Percentiles rank a stretch among this genome's conserved stretches.
These are phyloP conservation scores for Cryphonectria carpinicola DNA, from an alignment of 2,329 filamentous ascomycete genomes.

Conservation along the genomic window DNA sequence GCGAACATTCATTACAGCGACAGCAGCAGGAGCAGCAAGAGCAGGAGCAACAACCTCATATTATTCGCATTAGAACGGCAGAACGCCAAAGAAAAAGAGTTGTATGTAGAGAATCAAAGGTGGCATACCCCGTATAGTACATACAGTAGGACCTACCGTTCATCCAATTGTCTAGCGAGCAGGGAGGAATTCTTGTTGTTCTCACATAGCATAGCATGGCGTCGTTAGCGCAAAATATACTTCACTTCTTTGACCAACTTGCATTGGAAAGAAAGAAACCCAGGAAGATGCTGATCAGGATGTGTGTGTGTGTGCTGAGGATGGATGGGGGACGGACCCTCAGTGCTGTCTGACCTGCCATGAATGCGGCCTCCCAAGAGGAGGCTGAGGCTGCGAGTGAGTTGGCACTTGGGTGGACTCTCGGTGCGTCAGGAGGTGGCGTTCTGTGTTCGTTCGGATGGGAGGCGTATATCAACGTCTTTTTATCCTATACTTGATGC, in stretches of 20 bases:
- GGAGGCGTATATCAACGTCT: background rate
- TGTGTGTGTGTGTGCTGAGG: background rate
- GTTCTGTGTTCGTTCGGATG: background rate
- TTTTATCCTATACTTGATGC: background rate
- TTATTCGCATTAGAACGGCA: background rate
- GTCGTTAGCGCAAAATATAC: background rate
- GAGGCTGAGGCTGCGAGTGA: background rate
- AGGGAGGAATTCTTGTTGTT: background rate
- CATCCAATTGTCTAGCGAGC: background rate
- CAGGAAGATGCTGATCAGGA: background rate
- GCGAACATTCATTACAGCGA: background rate
- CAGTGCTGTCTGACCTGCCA: background rate
- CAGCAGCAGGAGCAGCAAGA: background rate
- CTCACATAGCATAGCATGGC: conserved; percentile 1
- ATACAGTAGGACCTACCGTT: background rate
- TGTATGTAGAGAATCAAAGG: background rate
- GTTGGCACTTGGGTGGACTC: background rate
- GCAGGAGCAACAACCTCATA: background rate
- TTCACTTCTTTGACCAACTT: background rate
- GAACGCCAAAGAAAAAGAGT: background rate
- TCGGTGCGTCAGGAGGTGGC: background rate
- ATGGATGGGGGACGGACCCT: background rate
- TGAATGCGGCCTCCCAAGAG: background rate
- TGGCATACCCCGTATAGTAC: background rate
- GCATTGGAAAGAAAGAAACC: background rate